A percentile compares a stretch with the other conserved stretches of the same genome.
Conservation (phyloP, 345 rosid genomes). For the Brassica incana region DNA sequence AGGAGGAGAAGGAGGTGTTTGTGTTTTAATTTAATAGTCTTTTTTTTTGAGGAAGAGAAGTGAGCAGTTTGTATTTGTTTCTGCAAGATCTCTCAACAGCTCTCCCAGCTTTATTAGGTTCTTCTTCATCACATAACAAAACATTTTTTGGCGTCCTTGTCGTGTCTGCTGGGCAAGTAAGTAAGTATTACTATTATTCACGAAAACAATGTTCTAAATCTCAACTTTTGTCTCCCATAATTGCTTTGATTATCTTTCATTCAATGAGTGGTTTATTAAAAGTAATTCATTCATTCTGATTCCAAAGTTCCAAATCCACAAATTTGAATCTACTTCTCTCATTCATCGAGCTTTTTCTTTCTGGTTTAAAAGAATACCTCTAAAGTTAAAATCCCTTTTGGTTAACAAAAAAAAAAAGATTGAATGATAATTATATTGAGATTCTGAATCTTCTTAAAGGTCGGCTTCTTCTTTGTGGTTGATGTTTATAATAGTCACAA, state of each 20-base stretch:
- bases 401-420: background rate
- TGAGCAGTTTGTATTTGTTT: constrained; percentile 22
- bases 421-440: background rate
- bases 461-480: constrained; percentile 18
- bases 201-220: background rate
- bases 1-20: constrained; percentile 12
- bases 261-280: background rate
- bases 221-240: constrained; percentile 10
- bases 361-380: background rate
- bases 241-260: constrained; percentile 16
- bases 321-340: background rate
- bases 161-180: constrained; percentile 16
- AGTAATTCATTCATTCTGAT: background rate
- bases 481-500: constrained; percentile 17
- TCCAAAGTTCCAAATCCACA: background rate
- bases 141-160: background rate
- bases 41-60: constrained; percentile 22
- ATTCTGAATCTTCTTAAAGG: constrained; percentile 38
- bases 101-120: constrained; percentile 5
- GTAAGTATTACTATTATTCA: constrained; percentile 16
- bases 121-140: constrained; percentile 23
- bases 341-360: constrained; percentile 10
- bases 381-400: constrained; percentile 2
- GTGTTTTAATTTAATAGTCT: background rate
- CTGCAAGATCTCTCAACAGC: constrained; percentile 28